phyloP scores from a whole-genome alignment of 2,329 filamentous ascomycete species.

The Verticillium longisporum region DNA sequence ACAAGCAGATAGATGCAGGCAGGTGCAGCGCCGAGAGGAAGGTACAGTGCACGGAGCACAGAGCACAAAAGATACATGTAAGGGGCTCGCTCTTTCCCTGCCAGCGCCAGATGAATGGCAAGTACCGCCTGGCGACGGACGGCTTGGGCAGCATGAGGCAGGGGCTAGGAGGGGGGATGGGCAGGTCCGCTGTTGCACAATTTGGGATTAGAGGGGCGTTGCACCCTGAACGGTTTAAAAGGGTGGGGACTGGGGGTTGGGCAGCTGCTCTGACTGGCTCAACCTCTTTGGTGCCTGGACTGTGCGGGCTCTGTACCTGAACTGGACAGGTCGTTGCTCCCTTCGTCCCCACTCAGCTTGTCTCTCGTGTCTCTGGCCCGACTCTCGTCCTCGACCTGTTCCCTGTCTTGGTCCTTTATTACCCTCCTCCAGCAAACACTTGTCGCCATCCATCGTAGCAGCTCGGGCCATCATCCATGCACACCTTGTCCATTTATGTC shows the following conservation, averaged over 20 bases:
- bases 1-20: neutral
- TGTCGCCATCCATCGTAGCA: neutral
- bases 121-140: neutral
- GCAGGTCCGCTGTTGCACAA: neutral
- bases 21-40: neutral
- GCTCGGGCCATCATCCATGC: neutral
- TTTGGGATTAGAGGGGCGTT: neutral
- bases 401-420: neutral
- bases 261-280: neutral
- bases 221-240: neutral
- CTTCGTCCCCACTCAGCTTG: neutral
- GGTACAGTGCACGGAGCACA: neutral
- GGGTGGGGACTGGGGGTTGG: neutral
- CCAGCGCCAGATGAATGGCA: too few relatives aligned
- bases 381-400: neutral
- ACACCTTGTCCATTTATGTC: neutral
- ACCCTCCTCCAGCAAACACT: neutral
- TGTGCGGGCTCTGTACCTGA: neutral
- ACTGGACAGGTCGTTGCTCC: neutral
- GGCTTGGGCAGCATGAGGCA: neutral
- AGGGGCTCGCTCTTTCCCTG: too few relatives aligned
- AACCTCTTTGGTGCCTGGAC: neutral
- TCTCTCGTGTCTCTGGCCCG: neutral
- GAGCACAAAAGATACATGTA: neutral
- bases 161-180: neutral